Evolutionary conservation across 1,284 basidiomycete species (phyloP).

Genomic region (Tausonia pullulans): DNA sequence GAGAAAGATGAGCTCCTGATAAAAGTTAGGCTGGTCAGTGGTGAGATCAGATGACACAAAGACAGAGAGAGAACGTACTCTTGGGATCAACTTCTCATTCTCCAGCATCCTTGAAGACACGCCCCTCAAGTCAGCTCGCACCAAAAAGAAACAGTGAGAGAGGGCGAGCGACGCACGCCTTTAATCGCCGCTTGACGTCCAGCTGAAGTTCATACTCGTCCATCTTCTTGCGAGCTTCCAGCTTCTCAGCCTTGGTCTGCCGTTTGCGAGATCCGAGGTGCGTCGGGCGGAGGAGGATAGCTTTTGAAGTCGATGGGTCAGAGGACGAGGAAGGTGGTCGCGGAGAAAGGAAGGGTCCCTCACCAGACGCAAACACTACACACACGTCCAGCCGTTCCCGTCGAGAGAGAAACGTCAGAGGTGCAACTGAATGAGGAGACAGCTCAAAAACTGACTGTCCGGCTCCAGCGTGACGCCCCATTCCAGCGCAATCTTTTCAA

Average conservation of each 20-base stretch:
- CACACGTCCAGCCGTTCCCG: not conserved
- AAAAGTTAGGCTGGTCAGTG: slow-evolving; percentile 34
- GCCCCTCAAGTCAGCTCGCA: not conserved
- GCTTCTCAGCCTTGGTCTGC: not conserved
- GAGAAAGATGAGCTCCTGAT: slow-evolving; percentile 70
- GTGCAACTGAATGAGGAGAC: not conserved
- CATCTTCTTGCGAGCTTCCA: slow-evolving; percentile 20
- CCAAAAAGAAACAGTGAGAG: not conserved
- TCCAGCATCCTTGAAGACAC: slow-evolving; percentile 36
- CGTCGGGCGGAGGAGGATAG: slow-evolving; percentile 25
- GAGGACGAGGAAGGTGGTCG: not conserved
- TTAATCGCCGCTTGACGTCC: slow-evolving; percentile 37
- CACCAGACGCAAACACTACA: not conserved
- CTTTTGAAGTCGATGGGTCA: slow-evolving; percentile 15
- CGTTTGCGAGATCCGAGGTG: slow-evolving; percentile 16
- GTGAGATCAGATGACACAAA: not conserved
- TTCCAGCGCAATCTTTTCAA: slow-evolving; percentile 46
- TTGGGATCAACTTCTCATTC: slow-evolving; percentile 39
- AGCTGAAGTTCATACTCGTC: slow-evolving; percentile 36
- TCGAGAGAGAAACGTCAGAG: not conserved
- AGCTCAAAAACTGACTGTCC: slow-evolving; percentile 52
- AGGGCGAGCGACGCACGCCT: not conserved
- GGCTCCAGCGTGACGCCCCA: slow-evolving; percentile 69
- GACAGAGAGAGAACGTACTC: slow-evolving; percentile 24
- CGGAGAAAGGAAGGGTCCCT: not conserved